Evolutionary conservation across 2,329 filamentous ascomycete species (phyloP).

Genomic region (Harringtonia aguacate): DNA sequence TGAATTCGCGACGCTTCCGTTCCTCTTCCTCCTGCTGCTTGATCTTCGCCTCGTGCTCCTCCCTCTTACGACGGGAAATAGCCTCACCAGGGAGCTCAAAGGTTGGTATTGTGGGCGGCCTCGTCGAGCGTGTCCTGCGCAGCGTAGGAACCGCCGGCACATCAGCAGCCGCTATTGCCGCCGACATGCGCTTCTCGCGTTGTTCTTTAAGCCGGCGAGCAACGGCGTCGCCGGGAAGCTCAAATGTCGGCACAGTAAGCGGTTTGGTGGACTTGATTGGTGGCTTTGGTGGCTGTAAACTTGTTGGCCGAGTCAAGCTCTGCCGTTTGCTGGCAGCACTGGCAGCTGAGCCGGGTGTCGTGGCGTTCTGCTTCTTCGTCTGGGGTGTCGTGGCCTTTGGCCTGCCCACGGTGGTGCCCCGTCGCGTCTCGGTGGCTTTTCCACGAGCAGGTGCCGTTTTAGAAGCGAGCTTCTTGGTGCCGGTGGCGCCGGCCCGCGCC

Average conservation of each 20-base stretch:
- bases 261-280: constrained; percentile 41
- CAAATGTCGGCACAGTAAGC: constrained; percentile 44
- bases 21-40: constrained; percentile 50
- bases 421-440: constrained; percentile 20
- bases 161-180: constrained; percentile 11
- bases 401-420: constrained; percentile 15
- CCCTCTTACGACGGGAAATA: constrained; percentile 42
- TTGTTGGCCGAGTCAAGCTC: constrained; percentile 23
- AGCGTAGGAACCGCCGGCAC: constrained; percentile 19
- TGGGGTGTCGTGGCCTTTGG: constrained; percentile 16
- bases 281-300: constrained; percentile 34
- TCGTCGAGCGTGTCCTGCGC: constrained; percentile 34
- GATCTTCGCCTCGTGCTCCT: constrained; percentile 44
- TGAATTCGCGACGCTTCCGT: constrained; percentile 50
- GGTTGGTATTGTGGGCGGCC: constrained; percentile 38
- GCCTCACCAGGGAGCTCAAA: constrained; percentile 57
- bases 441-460: constrained; percentile 30
- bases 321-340: constrained; percentile 18
- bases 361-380: constrained; percentile 15
- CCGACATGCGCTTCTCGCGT: constrained; percentile 41
- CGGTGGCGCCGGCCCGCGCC: background rate
- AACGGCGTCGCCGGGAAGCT: constrained; percentile 52
- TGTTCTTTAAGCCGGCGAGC: constrained; percentile 47
- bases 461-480: constrained; percentile 1
- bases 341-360: constrained; percentile 8